Conservation (phyloP, 1,284 basidiomycete species). For the Phylloboletellus chloephorus region DNA sequence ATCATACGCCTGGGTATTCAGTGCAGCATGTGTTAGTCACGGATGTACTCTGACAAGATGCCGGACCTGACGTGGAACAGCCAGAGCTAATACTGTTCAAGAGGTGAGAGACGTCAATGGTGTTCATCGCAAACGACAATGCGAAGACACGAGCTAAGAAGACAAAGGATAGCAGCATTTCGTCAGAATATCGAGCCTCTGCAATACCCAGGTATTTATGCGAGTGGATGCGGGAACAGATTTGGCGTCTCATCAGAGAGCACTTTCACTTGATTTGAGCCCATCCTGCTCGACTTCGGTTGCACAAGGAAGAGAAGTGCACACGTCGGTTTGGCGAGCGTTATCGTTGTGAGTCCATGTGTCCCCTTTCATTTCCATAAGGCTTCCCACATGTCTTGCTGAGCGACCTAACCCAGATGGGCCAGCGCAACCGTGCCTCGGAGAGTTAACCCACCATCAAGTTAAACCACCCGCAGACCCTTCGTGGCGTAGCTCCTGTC, state of each 20-base stretch:
- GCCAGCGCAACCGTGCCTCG: neutral
- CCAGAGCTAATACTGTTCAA: conserved; percentile 34
- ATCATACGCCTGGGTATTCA: conserved; percentile 44
- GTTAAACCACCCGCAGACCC: too few relatives aligned
- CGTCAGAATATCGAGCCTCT: neutral
- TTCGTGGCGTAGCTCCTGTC: too few relatives aligned
- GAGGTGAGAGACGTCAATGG: conserved; percentile 25
- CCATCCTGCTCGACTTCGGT: neutral
- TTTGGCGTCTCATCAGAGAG: neutral
- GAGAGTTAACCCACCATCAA: too few relatives aligned
- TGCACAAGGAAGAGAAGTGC: neutral
- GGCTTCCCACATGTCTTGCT: neutral
- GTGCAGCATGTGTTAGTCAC: conserved; percentile 45
- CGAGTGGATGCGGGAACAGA: neutral
- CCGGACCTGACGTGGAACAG: conserved; percentile 38
- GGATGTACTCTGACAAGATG: conserved; percentile 45
- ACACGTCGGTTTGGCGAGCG: neutral
- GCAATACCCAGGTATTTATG: conserved; percentile 16
- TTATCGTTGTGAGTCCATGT: conserved; percentile 1
- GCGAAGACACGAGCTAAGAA: conserved; percentile 16
- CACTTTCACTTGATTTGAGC: neutral
- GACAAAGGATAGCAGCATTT: conserved; percentile 16
- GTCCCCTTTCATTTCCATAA: neutral
- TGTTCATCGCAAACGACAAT: conserved; percentile 9
- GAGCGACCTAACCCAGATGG: neutral